Conservation (phyloP, 106 monocot species). For the Dioscorea dumetorum region DNA sequence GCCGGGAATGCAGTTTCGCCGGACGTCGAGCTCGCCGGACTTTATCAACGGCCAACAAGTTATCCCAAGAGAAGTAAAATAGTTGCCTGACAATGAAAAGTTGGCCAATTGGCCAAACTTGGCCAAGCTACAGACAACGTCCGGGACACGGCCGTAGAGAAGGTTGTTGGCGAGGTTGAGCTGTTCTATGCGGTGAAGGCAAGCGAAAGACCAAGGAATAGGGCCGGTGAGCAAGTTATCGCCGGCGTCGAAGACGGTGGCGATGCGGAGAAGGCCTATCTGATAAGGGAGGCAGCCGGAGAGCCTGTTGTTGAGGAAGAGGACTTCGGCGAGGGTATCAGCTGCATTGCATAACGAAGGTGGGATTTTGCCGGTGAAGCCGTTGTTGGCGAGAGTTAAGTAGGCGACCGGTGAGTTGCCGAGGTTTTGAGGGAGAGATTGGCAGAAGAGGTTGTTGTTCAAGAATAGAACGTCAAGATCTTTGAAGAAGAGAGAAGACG, state of each 20-base stretch:
- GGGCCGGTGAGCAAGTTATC: slow-evolving; percentile 35
- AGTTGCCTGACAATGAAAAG: slow-evolving; percentile 35
- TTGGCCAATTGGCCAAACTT: slow-evolving; percentile 7
- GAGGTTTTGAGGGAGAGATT: slow-evolving; percentile 24
- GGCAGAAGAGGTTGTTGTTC: slow-evolving; percentile 50
- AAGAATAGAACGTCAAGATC: slow-evolving; percentile 44
- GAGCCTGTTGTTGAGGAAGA: slow-evolving; percentile 49
- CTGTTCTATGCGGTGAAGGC: slow-evolving; percentile 39
- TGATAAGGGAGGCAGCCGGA: slow-evolving; percentile 50
- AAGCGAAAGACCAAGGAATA: slow-evolving; percentile 47
- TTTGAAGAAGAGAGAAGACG: slow-evolving; percentile 20
- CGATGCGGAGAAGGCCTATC: slow-evolving; percentile 32
- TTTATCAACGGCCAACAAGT: slow-evolving; percentile 15
- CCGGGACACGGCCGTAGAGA: slow-evolving; percentile 47
- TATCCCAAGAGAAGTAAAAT: slow-evolving; percentile 21
- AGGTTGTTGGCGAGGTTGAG: slow-evolving; percentile 56
- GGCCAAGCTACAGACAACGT: slow-evolving; percentile 25
- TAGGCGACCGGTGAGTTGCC: slow-evolving; percentile 19
- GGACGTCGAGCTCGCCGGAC: slow-evolving; percentile 17
- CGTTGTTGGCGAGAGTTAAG: slow-evolving; percentile 56
- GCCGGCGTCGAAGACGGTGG: slow-evolving; percentile 52
- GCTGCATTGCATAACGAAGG: slow-evolving; percentile 19
- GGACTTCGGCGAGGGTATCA: slow-evolving; percentile 30
- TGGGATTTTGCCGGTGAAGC: slow-evolving; percentile 51
- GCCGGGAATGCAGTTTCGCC: slow-evolving; percentile 25